Base-by-base conservation (phyloP, 371 early-diverging fungal genomes). In the Dipsacomyces acuminosporus region DNA sequence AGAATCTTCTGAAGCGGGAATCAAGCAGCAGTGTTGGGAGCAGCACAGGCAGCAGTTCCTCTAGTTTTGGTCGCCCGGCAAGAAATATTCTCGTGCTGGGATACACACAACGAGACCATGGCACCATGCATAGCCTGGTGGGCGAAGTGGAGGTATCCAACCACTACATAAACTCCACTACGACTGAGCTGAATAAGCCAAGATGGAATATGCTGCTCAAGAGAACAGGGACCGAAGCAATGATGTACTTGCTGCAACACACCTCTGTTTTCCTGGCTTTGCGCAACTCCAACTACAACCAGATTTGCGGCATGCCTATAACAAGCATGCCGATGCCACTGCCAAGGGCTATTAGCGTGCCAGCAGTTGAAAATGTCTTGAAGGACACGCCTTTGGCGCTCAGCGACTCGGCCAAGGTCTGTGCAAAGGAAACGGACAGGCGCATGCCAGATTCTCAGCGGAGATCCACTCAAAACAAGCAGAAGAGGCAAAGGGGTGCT, bases 291-390 rank as follows among this genome's bases (percentile, higher is more conserved):
- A 48, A 51, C 42, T 69, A 36, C 42, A 41, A 48, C n/a, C 70
- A 69, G 52, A 48, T 69, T 51, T 51, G 59, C 45, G 70, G 70
- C 1, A 13, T 23, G 13, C 64, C 70, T 6, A 21, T 69, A 9
- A 46, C 47, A 1, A 41, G 20, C 30, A 1, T 45, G 45, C 22
- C 21, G 0, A 41, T 43, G 41, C 59, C 64, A 1, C 51, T 24
- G 15, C 18, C 49, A 7, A 18, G 17, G 5, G 19, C 45, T 3
- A 34, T 53, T 13, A n/a, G 18, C 15, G 30, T 46, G 24, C 36
- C 36, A 1, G 26, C 33, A 4, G 41, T 54, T 9, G 45, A 40
- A 14, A 40, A 13, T 0, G n/a, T 53, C 3, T 36, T n/a, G 18
- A n/a, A 38, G 38, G n/a, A n/a, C 30, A 30, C 30, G n/a, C n/a